Percentiles rank a stretch among this genome's conserved stretches.
phyloP scores from a whole-genome alignment of 2,329 filamentous ascomycete species.

The Monosporascus sp. region DNA sequence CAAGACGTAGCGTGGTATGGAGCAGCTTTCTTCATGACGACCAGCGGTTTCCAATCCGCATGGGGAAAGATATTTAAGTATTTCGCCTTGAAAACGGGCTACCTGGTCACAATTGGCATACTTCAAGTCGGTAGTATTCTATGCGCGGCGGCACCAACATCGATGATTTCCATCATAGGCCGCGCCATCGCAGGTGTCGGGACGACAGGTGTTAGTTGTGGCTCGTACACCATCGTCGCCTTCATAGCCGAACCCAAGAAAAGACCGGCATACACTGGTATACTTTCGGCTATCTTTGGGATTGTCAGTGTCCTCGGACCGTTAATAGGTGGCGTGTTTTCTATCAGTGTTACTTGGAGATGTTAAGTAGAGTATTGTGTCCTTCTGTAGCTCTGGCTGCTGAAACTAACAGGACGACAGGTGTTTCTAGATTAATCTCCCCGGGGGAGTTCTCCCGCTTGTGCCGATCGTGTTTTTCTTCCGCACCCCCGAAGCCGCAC shows the following conservation, averaged over 20 bases:
- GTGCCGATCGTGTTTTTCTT: conserved; percentile 17
- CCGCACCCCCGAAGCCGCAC: too few species aligned
- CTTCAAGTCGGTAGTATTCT: conserved; percentile 10
- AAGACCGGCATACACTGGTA: conserved; percentile 10
- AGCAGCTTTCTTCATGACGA: conserved; percentile 46
- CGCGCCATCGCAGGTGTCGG: conserved; percentile 32
- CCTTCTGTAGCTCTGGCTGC: too few species aligned
- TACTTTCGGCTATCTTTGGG: conserved; percentile 12
- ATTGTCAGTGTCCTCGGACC: conserved; percentile 12
- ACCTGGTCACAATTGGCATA: conserved; percentile 10
- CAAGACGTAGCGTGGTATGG: conserved; percentile 56
- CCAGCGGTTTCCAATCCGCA: conserved; percentile 38
- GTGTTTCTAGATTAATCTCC: conserved; percentile 18
- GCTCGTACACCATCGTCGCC: conserved; percentile 13
- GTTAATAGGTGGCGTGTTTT: conserved; percentile 13
- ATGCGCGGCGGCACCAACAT: conserved; percentile 1
- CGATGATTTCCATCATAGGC: conserved; percentile 22
- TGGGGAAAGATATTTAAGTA: conserved; percentile 46
- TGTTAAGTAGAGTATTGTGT: not conserved
- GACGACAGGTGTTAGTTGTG: conserved; percentile 11
- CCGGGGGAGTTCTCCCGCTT: conserved; percentile 23
- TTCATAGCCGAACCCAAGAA: conserved; percentile 9
- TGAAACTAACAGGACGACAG: not conserved
- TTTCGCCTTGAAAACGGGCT: conserved; percentile 15
- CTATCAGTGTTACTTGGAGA: conserved; percentile 13